Base-by-base conservation (phyloP, 768 basidiomycete genomes). In the Hygrocybe coccinea region DNA sequence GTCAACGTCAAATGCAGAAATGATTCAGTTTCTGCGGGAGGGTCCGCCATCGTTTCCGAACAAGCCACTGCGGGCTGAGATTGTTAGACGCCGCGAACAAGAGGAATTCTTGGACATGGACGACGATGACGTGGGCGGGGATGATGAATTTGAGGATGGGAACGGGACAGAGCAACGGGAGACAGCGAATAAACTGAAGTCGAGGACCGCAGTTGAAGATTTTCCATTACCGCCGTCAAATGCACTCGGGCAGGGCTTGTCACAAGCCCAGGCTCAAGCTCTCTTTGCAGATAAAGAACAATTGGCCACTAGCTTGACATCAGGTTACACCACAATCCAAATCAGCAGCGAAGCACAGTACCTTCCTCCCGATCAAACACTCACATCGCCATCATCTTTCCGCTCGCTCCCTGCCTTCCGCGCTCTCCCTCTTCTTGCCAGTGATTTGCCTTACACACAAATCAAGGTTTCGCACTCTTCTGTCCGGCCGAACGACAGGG, bases 401-500 rank as follows among this genome's bases (percentile, higher is more conserved):
- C 57, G 29, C 29, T 29, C 64, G 50, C 56, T 50, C 65, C 64
- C 56, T 36, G 8, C 38, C 19, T 90, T 87, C 71, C 86, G 89
- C 50, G 84, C 85, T 1, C 79, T 91, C 21, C 88, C 87, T 11
- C 74, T 91, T 22, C 69, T 91, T 19, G 73, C 82, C 3, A 69
- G 74, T 12, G 90, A 95, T 64, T 84, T 98, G 12, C 83, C 84
- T 36, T 79, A 78, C 48, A 91, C 92, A 2, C 77, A 72, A 24
- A 77, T 91, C 54, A 67, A 71, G 6, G 92, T 97, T 25, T 84
- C 84, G 2, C 85, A 86, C 54, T 93, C 91, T 11, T 84, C 87
- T 48, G 91, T 97, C 54, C 82, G 85, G 15, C 84, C 91, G 5
- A 97, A 95, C 64, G 90, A 95, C 57, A 80, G 86, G 50, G 91